A percentile compares a stretch with the other conserved stretches of the same genome.
Conservation (phyloP, 306 rosid genomes). For the Glycine soja region DNA sequence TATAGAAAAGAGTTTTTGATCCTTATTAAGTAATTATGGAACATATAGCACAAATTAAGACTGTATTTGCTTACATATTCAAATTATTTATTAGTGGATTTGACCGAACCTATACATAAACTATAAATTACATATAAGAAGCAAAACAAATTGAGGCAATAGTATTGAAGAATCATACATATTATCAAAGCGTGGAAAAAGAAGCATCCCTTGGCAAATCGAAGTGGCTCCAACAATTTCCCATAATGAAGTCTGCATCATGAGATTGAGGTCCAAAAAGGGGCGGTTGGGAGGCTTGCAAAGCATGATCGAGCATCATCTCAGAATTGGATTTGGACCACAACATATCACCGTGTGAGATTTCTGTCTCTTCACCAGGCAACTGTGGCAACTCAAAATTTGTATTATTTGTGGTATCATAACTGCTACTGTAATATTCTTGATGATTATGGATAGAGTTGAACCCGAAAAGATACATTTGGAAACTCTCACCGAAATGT, state of each 20-base stretch:
- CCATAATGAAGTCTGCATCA: conserved; percentile 56
- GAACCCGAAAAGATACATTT: conserved; percentile 50
- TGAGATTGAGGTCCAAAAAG: conserved; percentile 54
- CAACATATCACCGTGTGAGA: conserved; percentile 45
- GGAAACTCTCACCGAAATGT: conserved; percentile 32
- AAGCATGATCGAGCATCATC: conserved; percentile 56
- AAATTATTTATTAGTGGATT: conserved; percentile 41
- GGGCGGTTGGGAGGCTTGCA: conserved; percentile 53
- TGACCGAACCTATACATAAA: conserved; percentile 50
- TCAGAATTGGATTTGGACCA: conserved; percentile 61
- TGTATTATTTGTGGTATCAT: not conserved
- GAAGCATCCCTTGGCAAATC: conserved; percentile 69
- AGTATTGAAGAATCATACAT: conserved; percentile 27
- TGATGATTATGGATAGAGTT: conserved; percentile 48
- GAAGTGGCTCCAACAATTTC: conserved; percentile 70
- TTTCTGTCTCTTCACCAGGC: conserved; percentile 63
- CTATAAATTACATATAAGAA: conserved; percentile 34
- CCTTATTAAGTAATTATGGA: not conserved
- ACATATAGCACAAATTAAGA: conserved; percentile 26
- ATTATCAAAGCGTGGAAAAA: conserved; percentile 56
- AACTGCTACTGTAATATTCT: conserved; percentile 6
- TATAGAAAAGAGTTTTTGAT: not conserved
- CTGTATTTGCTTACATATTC: conserved; percentile 23
- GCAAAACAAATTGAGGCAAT: conserved; percentile 27
- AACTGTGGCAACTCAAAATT: conserved; percentile 74